phyloP scores from a whole-genome alignment of 306 rosid genomes.

The peach (Prunus persica) region Prunus_persica_NCBIv2 NC_034009.1:3478001-3478500 shows the following conservation, averaged over 20 bases:
- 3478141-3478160: not conserved
- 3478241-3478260: not conserved
- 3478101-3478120: slow-evolving; percentile 10
- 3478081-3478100: slow-evolving; percentile 17
- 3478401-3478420: not conserved
- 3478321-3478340: not conserved
- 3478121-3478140: not conserved
- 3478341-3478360: not conserved
- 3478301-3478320: not conserved
- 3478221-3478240: not conserved
- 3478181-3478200: not conserved
- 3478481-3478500: not conserved
- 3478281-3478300: not conserved
- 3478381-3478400: not conserved
- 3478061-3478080: slow-evolving; percentile 59
- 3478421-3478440: not conserved
- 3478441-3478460: not conserved
- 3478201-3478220: not conserved
- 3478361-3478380: not conserved
- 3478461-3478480: not conserved
- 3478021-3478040: slow-evolving; percentile 55
- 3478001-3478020: slow-evolving; percentile 68
- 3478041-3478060: slow-evolving; percentile 57
- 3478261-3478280: not conserved
- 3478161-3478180: not conserved